These are phyloP conservation scores for Aspergillus ibericus DNA, from an alignment of 2,329 filamentous ascomycete species.

Conservation along the genomic window DNA sequence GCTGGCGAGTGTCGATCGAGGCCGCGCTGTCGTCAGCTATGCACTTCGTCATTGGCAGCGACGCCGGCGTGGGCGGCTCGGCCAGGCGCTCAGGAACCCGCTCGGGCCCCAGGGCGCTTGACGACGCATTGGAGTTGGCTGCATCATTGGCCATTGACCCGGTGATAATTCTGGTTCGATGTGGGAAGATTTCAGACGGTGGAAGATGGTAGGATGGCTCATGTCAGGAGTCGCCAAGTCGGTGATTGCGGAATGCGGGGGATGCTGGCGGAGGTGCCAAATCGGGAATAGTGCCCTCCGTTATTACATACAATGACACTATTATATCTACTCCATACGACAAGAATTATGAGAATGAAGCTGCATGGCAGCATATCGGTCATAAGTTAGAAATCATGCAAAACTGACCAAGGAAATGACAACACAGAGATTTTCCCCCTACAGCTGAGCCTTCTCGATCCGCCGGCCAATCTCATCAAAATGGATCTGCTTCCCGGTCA, in stretches of 20 bases:
- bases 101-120: background rate
- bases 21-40: background rate
- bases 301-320: background rate
- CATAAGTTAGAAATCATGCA: too few species aligned
- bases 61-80: background rate
- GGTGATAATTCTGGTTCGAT: background rate
- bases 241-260: background rate
- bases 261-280: background rate
- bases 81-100: slow-evolving; percentile 1
- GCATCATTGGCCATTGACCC: background rate
- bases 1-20: background rate
- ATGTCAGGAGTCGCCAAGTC: background rate
- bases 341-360: too few species aligned
- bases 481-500: slow-evolving; percentile 54
- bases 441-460: slow-evolving; percentile 38
- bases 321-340: too few species aligned
- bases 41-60: background rate
- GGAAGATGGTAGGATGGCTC: background rate
- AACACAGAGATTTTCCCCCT: slow-evolving; percentile 5
- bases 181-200: background rate
- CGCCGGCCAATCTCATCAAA: slow-evolving; percentile 58
- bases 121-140: background rate
- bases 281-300: background rate
- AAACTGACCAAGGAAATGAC: too few species aligned
- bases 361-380: too few species aligned